Percentiles rank a stretch among this genome's conserved stretches.
Evolutionary conservation across 148 eudicot genomes (phyloP).

Genomic region (Rhododendron kiyosumense): DNA sequence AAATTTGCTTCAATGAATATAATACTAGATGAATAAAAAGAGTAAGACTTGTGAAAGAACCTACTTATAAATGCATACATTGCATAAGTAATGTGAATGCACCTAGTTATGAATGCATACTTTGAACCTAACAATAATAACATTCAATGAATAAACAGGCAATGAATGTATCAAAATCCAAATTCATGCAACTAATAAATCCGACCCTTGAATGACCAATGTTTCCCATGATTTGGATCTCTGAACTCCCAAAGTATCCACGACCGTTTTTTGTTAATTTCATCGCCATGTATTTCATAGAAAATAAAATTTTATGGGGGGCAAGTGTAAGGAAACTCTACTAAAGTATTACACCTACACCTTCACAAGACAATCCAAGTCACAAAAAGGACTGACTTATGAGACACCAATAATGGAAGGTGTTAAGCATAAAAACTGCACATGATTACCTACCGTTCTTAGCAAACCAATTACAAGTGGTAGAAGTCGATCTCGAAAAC

Average conservation of each 20-base stretch:
- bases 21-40: neutral
- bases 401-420: neutral
- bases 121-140: neutral
- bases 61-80: neutral
- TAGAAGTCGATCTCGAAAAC: slow-evolving; percentile 71
- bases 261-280: neutral
- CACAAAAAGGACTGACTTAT: neutral
- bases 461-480: slow-evolving; percentile 87
- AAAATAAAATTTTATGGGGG: neutral
- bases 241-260: neutral
- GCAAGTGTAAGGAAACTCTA: neutral
- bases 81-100: neutral
- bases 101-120: neutral
- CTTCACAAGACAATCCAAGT: neutral
- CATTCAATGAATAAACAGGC: neutral
- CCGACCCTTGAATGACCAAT: neutral
- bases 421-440: neutral
- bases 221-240: neutral
- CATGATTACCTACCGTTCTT: slow-evolving; percentile 63
- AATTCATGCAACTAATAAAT: neutral
- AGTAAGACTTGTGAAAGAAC: neutral
- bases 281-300: neutral
- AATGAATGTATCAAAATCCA: neutral
- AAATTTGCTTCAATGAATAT: neutral
- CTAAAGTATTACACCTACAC: neutral